A percentile compares a stretch with the other conserved stretches of the same genome.
These are phyloP conservation scores for Tetracladium setigerum DNA, from an alignment of 495 filamentous ascomycete genomes.

Conservation along the genomic window DNA sequence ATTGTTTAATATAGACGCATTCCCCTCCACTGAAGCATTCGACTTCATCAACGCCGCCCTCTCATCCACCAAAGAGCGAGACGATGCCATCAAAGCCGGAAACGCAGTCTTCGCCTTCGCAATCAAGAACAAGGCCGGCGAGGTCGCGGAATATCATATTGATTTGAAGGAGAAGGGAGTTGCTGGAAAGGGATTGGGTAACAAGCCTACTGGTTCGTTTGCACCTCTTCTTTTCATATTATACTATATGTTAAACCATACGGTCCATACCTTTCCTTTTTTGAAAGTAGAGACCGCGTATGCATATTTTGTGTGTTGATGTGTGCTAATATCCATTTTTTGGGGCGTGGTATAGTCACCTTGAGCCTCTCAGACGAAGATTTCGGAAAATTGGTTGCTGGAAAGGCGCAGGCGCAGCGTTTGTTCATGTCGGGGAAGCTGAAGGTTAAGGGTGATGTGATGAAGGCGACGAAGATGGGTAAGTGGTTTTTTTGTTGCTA, in stretches of 20 bases:
- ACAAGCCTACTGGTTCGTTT: slow-evolving; percentile 73
- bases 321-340: background rate
- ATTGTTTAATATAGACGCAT: slow-evolving; percentile 53
- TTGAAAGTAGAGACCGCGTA: background rate
- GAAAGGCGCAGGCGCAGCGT: slow-evolving; percentile 90
- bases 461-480: slow-evolving; percentile 95
- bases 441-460: slow-evolving; percentile 96
- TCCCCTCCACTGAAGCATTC: slow-evolving; percentile 87
- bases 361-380: slow-evolving; percentile 78
- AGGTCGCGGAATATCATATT: slow-evolving; percentile 83
- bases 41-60: slow-evolving; percentile 78
- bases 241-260: background rate
- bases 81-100: slow-evolving; percentile 78
- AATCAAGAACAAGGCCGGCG: slow-evolving; percentile 76
- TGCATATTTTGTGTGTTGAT: background rate
- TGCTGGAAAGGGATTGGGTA: slow-evolving; percentile 68
- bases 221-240: background rate
- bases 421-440: slow-evolving; percentile 96
- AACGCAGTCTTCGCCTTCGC: slow-evolving; percentile 86
- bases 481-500: too few species aligned
- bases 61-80: slow-evolving; percentile 62
- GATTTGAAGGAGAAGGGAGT: slow-evolving; percentile 86
- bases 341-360: slow-evolving; percentile 50
- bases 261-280: background rate
- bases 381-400: slow-evolving; percentile 71